A percentile compares a stretch with the other conserved stretches of the same genome.
These are phyloP conservation scores for Aspergillus sclerotiicarbonarius DNA, from an alignment of 495 filamentous ascomycete species.

Conservation along the genomic window DNA sequence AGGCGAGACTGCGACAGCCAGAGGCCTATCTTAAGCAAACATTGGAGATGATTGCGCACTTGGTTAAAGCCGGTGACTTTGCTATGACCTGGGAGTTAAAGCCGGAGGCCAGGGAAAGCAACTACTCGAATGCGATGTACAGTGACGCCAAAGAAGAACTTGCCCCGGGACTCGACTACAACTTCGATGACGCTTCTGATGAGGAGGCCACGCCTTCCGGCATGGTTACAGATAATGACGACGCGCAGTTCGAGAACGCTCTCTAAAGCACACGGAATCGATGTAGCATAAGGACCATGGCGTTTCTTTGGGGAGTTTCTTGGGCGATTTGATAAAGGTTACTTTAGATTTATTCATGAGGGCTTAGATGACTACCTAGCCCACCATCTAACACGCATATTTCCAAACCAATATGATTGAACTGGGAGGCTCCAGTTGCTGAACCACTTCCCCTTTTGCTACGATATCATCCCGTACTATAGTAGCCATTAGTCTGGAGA, in stretches of 20 bases:
- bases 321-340: conserved; percentile 10
- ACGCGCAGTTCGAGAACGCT: conserved; percentile 76
- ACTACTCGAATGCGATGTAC: conserved; percentile 44
- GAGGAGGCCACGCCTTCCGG: conserved; percentile 44
- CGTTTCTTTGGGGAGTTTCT: conserved; percentile 19
- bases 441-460: not conserved
- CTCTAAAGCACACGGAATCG: conserved; percentile 22
- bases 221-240: conserved; percentile 57
- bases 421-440: not conserved
- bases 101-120: conserved; percentile 62
- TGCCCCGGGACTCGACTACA: conserved; percentile 41
- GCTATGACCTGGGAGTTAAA: conserved; percentile 82
- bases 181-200: conserved; percentile 44
- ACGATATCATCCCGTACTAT: too few relatives aligned
- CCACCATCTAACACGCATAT: not conserved
- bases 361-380: conserved; percentile 5
- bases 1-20: conserved; percentile 70
- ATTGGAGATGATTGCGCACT: conserved; percentile 74
- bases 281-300: conserved; percentile 31
- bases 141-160: conserved; percentile 46
- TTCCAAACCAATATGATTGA: not conserved
- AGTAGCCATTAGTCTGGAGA: too few relatives aligned
- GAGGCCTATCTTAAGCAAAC: conserved; percentile 87
- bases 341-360: conserved; percentile 7
- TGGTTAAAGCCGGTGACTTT: conserved; percentile 77